Conservation (phyloP, 2,329 filamentous ascomycete genomes). For the Clonostachys rhizophaga region DNA sequence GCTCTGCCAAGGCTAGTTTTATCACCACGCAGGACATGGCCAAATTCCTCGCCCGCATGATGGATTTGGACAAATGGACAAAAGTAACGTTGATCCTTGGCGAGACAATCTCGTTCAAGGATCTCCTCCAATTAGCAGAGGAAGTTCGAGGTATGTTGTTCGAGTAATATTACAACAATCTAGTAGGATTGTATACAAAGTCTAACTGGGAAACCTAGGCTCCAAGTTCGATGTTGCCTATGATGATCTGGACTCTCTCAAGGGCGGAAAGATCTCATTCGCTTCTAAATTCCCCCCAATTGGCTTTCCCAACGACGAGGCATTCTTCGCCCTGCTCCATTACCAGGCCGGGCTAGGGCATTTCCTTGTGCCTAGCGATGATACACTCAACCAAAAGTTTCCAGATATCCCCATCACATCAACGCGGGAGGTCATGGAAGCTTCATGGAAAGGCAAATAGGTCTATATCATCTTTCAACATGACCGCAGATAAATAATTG, state of each 20-base stretch:
- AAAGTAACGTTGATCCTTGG: slow-evolving; percentile 6
- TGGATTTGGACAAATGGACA: slow-evolving; percentile 8
- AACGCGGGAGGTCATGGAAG: slow-evolving; percentile 9
- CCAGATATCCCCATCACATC: slow-evolving; percentile 7
- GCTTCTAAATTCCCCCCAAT: slow-evolving; percentile 9
- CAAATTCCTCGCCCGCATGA: slow-evolving; percentile 7
- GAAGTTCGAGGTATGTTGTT: background rate
- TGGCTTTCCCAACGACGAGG: slow-evolving; percentile 7
- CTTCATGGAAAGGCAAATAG: slow-evolving; percentile 4
- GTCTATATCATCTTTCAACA: too few relatives aligned
- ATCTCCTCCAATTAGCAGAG: slow-evolving; percentile 6
- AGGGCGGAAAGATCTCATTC: slow-evolving; percentile 14
- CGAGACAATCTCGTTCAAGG: slow-evolving; percentile 7
- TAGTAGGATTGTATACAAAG: too few relatives aligned
- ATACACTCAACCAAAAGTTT: slow-evolving; percentile 6
- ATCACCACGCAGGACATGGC: slow-evolving; percentile 13
- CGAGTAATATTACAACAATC: background rate
- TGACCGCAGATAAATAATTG: too few relatives aligned
- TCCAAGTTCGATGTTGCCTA: background rate
- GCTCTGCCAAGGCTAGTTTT: slow-evolving; percentile 7
- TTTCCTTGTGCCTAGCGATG: background rate
- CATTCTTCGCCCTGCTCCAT: background rate
- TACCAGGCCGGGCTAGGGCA: background rate
- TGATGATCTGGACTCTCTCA: slow-evolving; percentile 9
- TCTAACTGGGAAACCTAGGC: background rate